Evolutionary conservation across 495 filamentous ascomycete species (phyloP).

Genomic region (Bombardia bombarda): DNA sequence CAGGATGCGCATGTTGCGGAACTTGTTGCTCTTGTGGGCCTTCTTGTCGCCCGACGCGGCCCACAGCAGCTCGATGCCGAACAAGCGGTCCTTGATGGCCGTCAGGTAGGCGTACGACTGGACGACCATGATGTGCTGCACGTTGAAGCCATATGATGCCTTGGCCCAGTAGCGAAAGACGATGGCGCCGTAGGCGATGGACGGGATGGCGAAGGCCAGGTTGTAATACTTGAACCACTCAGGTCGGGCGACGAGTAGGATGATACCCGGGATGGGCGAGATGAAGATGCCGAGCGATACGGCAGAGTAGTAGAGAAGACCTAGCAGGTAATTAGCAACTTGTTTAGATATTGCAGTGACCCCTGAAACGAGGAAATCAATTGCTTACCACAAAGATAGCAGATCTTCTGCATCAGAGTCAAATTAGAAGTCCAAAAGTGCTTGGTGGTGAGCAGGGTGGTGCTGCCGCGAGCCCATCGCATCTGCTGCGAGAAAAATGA

Average conservation of each 20-base stretch:
- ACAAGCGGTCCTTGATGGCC: constrained; percentile 25
- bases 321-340: too few relatives aligned
- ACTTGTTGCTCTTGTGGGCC: constrained; percentile 27
- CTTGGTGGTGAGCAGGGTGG: constrained; percentile 23
- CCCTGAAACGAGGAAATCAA: too few relatives aligned
- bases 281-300: constrained; percentile 27
- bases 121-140: constrained; percentile 27
- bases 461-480: constrained; percentile 26
- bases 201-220: constrained; percentile 24
- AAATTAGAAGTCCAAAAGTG: constrained; percentile 23
- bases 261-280: constrained; percentile 23
- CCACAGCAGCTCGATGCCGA: constrained; percentile 26
- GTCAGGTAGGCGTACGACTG: constrained; percentile 27
- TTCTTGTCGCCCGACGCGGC: constrained; percentile 27
- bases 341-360: too few relatives aligned
- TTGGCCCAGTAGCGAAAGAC: constrained; percentile 24
- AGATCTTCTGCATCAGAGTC: constrained; percentile 24
- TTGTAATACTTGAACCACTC: constrained; percentile 30
- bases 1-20: constrained; percentile 24
- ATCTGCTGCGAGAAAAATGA: constrained; percentile 29
- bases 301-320: constrained; percentile 27
- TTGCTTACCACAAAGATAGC: constrained; percentile 22
- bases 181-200: constrained; percentile 22
- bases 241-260: constrained; percentile 21
- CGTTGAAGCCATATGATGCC: constrained; percentile 26